Evolutionary conservation across 2,329 filamentous ascomycete species (phyloP).

Genomic region (Trichoderma sp.): DNA sequence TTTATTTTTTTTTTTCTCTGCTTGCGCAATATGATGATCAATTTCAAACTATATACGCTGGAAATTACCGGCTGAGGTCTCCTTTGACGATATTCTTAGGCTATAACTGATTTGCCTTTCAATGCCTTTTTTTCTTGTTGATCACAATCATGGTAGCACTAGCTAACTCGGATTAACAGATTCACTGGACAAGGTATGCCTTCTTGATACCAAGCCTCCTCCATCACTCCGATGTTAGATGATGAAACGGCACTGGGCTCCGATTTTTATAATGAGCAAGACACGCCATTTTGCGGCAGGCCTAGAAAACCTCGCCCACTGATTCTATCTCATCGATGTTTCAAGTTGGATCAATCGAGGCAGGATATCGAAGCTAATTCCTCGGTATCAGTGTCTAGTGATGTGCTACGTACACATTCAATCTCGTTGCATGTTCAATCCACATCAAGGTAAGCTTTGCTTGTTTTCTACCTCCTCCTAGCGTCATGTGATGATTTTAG

Average conservation of each 20-base stretch:
- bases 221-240: constrained; percentile 41
- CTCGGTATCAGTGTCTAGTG: constrained; percentile 20
- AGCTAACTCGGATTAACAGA: constrained; percentile 33
- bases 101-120: constrained; percentile 67
- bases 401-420: background rate
- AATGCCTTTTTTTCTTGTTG: constrained; percentile 5
- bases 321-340: constrained; percentile 45
- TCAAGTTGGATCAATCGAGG: background rate
- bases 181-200: constrained; percentile 36
- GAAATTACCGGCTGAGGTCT: constrained; percentile 96
- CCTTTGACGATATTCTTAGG: constrained; percentile 79
- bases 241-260: constrained; percentile 99
- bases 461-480: background rate
- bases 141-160: constrained; percentile 11
- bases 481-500: constrained; percentile 46
- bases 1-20: background rate
- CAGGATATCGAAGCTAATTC: background rate
- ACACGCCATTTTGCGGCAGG: constrained; percentile 93
- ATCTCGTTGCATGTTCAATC: background rate
- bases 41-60: constrained; percentile 70
- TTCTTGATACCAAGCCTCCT: constrained; percentile 19
- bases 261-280: constrained; percentile 69
- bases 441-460: constrained; percentile 7
- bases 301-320: constrained; percentile 99
- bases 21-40: constrained; percentile 52